Evolutionary conservation across 257 asterid species (phyloP).

Genomic region (Scutellaria baicalensis): DNA sequence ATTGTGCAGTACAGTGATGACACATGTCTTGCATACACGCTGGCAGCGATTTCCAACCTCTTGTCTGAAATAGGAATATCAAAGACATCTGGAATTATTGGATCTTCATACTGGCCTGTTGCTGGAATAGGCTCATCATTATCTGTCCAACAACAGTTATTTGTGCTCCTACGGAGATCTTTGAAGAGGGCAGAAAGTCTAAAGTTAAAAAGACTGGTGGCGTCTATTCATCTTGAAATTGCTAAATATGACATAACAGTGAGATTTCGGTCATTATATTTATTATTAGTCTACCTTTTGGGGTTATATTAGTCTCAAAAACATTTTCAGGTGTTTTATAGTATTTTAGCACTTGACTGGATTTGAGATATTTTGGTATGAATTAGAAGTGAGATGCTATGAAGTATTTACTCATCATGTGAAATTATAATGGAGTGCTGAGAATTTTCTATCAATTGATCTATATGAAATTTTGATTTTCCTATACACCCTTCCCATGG

Average conservation of each 20-base stretch:
- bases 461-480: neutral
- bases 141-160: constrained; percentile 84
- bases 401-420: neutral
- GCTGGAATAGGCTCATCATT: constrained; percentile 63
- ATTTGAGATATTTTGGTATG: neutral
- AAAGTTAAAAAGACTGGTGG: constrained; percentile 72
- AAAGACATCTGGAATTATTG: constrained; percentile 67
- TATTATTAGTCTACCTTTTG: neutral
- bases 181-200: constrained; percentile 84
- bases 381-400: neutral
- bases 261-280: constrained; percentile 20
- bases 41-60: constrained; percentile 77
- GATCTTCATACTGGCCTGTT: constrained; percentile 70
- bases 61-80: constrained; percentile 77
- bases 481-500: neutral
- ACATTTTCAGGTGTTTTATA: neutral
- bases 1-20: constrained; percentile 82
- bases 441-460: neutral
- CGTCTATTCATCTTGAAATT: constrained; percentile 83
- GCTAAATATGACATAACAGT: constrained; percentile 80
- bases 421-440: neutral
- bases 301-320: neutral
- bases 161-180: constrained; percentile 82
- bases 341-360: neutral
- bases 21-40: constrained; percentile 84